A percentile compares a stretch with the other conserved stretches of the same genome.
Evolutionary conservation across 495 filamentous ascomycete species (phyloP).

Genomic region (Margaritispora aquatica): DNA sequence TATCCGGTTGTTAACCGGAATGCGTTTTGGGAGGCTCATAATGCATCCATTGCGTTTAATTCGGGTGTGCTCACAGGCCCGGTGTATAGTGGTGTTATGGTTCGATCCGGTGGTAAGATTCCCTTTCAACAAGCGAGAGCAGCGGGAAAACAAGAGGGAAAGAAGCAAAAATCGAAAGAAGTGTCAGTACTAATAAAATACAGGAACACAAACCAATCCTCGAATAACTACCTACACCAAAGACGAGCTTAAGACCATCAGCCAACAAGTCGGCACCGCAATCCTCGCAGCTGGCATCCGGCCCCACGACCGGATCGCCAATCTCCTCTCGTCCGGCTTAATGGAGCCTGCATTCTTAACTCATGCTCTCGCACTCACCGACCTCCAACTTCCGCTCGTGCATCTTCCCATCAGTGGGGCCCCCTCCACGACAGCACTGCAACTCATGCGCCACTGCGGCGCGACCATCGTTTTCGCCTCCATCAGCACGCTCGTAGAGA

Average conservation of each 20-base stretch:
- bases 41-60: neutral
- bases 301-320: neutral
- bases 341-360: neutral
- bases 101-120: neutral
- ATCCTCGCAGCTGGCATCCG: neutral
- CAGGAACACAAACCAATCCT: neutral
- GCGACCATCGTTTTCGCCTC: neutral
- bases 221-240: neutral
- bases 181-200: neutral
- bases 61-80: neutral
- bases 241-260: neutral
- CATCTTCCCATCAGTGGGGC: conserved; percentile 2
- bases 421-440: neutral
- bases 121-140: no score
- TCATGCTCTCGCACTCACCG: neutral
- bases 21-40: neutral
- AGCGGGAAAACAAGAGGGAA: neutral
- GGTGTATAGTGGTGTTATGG: neutral
- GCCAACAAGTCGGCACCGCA: neutral
- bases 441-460: neutral
- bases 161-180: no score
- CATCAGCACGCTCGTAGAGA: neutral
- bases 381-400: neutral
- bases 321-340: neutral
- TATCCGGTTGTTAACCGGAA: neutral